phyloP scores from a whole-genome alignment of 208 protist species.

The Trypanosomatidae sp. region DNA sequence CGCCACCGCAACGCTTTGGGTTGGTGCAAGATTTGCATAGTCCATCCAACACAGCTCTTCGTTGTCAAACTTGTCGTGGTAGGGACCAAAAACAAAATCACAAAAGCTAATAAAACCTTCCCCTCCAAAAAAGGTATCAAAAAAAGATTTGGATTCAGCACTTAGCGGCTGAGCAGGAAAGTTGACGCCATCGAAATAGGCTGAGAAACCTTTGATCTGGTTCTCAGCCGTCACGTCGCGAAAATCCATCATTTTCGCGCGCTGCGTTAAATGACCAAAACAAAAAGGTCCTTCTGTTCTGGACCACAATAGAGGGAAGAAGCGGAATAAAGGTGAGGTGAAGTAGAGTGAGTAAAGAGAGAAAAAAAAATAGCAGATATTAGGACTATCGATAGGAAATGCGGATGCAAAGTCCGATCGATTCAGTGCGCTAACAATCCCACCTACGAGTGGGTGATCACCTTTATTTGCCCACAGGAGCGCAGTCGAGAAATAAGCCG shows the following conservation, averaged over 20 bases:
- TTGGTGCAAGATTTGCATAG: slow-evolving; percentile 61
- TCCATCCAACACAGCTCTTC: slow-evolving; percentile 73
- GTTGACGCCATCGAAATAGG: slow-evolving; percentile 37
- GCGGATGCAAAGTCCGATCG: no score
- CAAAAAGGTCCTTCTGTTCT: not conserved
- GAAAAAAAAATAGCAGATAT: no score
- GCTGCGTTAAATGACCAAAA: no score
- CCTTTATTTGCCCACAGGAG: no score
- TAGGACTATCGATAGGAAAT: no score
- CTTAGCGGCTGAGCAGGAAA: slow-evolving; percentile 45
- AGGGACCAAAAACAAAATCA: slow-evolving; percentile 62
- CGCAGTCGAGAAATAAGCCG: no score
- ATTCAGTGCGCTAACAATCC: no score
- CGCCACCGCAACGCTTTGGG: slow-evolving; percentile 43
- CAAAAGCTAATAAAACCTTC: slow-evolving; percentile 67
- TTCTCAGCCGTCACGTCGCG: slow-evolving; percentile 21
- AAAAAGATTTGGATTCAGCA: slow-evolving; percentile 52
- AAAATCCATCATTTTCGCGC: slow-evolving; percentile 27
- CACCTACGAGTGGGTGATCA: no score
- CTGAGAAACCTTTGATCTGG: slow-evolving; percentile 12
- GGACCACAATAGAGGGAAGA: not conserved
- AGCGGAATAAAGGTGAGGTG: not conserved
- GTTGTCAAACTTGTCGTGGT: slow-evolving; percentile 17
- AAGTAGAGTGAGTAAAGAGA: no score
- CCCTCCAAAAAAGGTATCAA: slow-evolving; percentile 67